Conservation (phyloP, 2,329 filamentous ascomycete species). For the Fonsecaea nubica region DNA sequence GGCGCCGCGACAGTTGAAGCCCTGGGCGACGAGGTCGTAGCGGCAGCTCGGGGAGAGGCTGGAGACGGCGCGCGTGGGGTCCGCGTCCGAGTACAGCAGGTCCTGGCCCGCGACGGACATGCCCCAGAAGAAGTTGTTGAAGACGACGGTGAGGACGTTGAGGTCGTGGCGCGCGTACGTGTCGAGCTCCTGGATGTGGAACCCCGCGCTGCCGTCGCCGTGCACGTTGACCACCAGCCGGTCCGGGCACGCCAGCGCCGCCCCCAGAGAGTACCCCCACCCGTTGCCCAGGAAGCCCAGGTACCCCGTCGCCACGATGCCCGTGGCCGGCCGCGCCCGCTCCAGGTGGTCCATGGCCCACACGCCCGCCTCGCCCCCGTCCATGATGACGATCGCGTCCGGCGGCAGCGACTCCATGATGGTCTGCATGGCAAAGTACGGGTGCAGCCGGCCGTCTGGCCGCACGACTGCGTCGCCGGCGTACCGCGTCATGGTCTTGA, state of each 20-base stretch:
- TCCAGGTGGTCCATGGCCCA: conserved; percentile 44
- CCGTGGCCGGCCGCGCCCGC: conserved; percentile 39
- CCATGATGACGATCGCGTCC: conserved; percentile 49
- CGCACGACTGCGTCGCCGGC: conserved; percentile 42
- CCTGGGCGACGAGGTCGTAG: conserved; percentile 53
- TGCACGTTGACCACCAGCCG: conserved; percentile 53
- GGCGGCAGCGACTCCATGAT: conserved; percentile 48
- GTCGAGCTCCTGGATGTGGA: conserved; percentile 56
- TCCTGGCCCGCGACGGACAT: conserved; percentile 56
- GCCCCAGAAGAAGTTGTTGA: conserved; percentile 56
- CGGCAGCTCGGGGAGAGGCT: conserved; percentile 44
- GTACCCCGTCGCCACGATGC: conserved; percentile 44
- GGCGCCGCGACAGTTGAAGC: conserved; percentile 46
- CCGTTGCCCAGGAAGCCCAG: conserved; percentile 57
- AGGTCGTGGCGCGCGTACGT: conserved; percentile 52
- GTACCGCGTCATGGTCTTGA: conserved; percentile 37
- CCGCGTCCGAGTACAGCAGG: conserved; percentile 49
- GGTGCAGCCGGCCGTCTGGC: conserved; percentile 47
- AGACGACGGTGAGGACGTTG: conserved; percentile 52
- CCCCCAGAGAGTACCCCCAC: conserved; percentile 55
- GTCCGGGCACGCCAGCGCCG: conserved; percentile 50
- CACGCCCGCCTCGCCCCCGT: conserved; percentile 50
- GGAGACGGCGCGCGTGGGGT: conserved; percentile 44
- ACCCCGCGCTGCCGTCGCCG: conserved; percentile 55
- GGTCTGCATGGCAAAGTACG: conserved; percentile 51